These are phyloP conservation scores for Rubus parviflorus DNA, from an alignment of 306 rosid genomes.

Conservation along the genomic window DNA sequence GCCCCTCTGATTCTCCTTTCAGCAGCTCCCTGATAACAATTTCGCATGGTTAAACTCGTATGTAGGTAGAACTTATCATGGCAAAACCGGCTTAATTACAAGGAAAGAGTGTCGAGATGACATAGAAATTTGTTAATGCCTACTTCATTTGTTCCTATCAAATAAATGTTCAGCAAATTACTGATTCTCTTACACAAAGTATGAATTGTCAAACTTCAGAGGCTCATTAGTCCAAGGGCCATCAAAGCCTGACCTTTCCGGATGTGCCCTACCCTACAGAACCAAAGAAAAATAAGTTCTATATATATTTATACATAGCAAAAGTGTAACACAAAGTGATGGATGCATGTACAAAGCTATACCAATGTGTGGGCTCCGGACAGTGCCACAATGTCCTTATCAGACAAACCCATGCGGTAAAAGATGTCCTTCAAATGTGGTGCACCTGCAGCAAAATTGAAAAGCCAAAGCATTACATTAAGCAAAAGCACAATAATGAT, in stretches of 20 bases:
- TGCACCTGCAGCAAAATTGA: constrained; percentile 50
- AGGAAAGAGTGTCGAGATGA: neutral
- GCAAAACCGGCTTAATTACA: neutral
- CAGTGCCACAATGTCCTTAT: constrained; percentile 83
- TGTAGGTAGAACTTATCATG: neutral
- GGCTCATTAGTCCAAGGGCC: constrained; percentile 77
- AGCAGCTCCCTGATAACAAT: constrained; percentile 52
- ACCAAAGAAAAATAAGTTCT: constrained; percentile 13
- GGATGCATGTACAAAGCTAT: constrained; percentile 7
- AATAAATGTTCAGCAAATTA: neutral
- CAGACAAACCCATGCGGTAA: constrained; percentile 72
- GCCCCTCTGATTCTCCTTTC: constrained; percentile 45
- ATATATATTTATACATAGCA: neutral
- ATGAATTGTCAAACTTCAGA: constrained; percentile 79
- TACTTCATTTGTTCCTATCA: neutral
- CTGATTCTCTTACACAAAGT: constrained; percentile 58
- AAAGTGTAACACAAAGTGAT: neutral
- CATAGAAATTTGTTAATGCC: neutral
- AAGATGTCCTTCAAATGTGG: constrained; percentile 72
- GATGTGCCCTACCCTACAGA: constrained; percentile 76
- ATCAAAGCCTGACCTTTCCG: constrained; percentile 76
- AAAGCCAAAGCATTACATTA: neutral
- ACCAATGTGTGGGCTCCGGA: constrained; percentile 98
- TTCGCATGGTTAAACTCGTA: neutral
- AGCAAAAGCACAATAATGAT: neutral